These are phyloP conservation scores for Dendrocalamus sinicus DNA, from an alignment of 176 grass and related monocot species.

Conservation along the genomic window DNA sequence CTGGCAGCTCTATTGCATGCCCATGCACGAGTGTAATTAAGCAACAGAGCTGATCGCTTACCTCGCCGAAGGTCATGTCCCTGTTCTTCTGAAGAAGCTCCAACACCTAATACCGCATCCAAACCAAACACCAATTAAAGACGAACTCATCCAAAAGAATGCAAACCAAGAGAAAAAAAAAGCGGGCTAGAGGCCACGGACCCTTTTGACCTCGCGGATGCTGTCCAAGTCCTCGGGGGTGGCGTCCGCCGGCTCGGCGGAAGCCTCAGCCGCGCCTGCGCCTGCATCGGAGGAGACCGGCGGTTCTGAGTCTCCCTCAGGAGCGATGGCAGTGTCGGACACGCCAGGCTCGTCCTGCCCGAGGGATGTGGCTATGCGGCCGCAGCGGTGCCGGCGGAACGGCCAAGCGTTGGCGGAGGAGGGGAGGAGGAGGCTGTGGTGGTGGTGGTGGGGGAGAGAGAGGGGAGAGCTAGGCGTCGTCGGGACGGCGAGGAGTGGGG, in stretches of 20 bases:
- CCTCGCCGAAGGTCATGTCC: slow-evolving; percentile 95
- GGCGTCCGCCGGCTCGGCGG: slow-evolving; percentile 48
- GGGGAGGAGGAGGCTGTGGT: slow-evolving; percentile 20
- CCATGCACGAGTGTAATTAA: not conserved
- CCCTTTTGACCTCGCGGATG: slow-evolving; percentile 64
- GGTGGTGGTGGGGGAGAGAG: not conserved
- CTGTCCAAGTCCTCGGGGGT: slow-evolving; percentile 69
- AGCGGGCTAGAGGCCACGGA: slow-evolving; percentile 29
- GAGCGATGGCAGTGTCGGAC: slow-evolving; percentile 22
- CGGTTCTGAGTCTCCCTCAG: slow-evolving; percentile 11
- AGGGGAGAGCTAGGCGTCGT: not conserved
- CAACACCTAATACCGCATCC: slow-evolving; percentile 58
- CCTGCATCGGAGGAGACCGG: slow-evolving; percentile 36
- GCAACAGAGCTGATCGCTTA: slow-evolving; percentile 18
- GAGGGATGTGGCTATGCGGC: slow-evolving; percentile 37
- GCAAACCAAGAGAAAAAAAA: not conserved
- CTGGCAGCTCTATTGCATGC: not conserved
- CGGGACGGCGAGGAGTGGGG: not conserved
- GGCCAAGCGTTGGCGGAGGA: not conserved
- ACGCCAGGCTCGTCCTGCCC: slow-evolving; percentile 55
- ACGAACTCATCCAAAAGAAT: not conserved
- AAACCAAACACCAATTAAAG: slow-evolving; percentile 31
- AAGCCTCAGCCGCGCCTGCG: slow-evolving; percentile 16
- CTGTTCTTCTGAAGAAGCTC: slow-evolving; percentile 85
- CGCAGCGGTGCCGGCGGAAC: not conserved